Conservation (phyloP, 139 green algal genomes). For the Dunaliella sp. region DNA sequence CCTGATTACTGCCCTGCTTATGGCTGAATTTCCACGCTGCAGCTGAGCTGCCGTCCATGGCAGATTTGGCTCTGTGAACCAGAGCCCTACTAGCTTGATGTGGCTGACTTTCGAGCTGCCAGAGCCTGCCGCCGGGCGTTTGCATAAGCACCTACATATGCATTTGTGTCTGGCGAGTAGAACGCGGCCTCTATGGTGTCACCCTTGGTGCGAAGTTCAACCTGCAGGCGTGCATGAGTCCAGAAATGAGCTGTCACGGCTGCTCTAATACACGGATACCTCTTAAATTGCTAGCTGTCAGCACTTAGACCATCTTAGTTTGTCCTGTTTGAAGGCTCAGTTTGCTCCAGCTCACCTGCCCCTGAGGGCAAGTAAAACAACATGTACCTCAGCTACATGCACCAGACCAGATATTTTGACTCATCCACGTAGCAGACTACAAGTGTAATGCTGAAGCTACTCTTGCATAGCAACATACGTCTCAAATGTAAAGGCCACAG, state of each 20-base stretch:
- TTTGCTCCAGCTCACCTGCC: not conserved
- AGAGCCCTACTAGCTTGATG: not conserved
- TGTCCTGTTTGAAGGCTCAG: too few relatives aligned
- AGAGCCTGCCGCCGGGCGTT: conserved; percentile 69
- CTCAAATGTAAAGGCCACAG: too few relatives aligned
- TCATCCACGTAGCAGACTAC: too few relatives aligned
- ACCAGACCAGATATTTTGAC: too few relatives aligned
- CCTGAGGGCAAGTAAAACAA: not conserved
- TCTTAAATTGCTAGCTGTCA: not conserved
- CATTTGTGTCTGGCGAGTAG: conserved; percentile 61
- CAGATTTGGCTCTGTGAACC: not conserved
- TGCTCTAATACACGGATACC: not conserved
- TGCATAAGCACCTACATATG: conserved; percentile 67
- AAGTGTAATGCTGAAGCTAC: too few relatives aligned
- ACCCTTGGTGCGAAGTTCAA: conserved; percentile 70
- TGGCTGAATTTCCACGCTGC: not conserved
- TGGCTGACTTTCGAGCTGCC: conserved; percentile 43
- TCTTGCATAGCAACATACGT: too few relatives aligned
- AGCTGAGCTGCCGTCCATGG: not conserved
- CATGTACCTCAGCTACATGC: not conserved
- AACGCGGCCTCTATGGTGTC: conserved; percentile 82
- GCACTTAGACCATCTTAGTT: too few relatives aligned
- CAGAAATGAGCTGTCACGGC: not conserved
- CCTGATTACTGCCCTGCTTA: not conserved
- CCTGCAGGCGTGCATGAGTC: too few relatives aligned